These are phyloP conservation scores for Coprinellus micaceus DNA, from an alignment of 768 basidiomycete genomes.

Conservation along the genomic window DNA sequence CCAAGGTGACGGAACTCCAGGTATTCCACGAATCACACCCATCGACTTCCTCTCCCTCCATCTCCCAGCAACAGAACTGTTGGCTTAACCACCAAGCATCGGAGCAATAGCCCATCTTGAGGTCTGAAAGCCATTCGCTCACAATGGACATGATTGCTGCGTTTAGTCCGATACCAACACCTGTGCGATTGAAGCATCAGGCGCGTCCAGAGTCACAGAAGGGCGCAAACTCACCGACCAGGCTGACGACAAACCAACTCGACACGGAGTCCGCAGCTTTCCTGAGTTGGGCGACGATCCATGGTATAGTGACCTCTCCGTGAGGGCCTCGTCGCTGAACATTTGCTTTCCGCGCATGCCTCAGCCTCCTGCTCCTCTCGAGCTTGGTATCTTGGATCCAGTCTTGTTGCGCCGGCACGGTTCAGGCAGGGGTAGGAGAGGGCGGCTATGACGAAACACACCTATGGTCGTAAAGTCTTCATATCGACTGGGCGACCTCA, in stretches of 20 bases:
- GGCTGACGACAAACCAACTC: constrained; percentile 87
- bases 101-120: constrained; percentile 95
- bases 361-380: constrained; percentile 77
- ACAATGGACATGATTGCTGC: constrained; percentile 94
- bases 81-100: constrained; percentile 99
- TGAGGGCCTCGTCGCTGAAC: constrained; percentile 41
- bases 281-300: constrained; percentile 60
- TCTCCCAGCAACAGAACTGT: constrained; percentile 98
- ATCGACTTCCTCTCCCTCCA: constrained; percentile 74
- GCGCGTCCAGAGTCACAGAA: neutral
- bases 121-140: constrained; percentile 95
- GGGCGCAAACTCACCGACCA: constrained; percentile 67
- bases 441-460: constrained; percentile 27
- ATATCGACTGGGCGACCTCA: constrained; percentile 60
- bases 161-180: constrained; percentile 86
- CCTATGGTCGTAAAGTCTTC: constrained; percentile 96
- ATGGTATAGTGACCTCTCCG: constrained; percentile 48
- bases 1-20: constrained; percentile 72
- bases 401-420: constrained; percentile 44
- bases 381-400: constrained; percentile 96
- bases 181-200: constrained; percentile 36
- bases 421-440: constrained; percentile 7
- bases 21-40: constrained; percentile 89
- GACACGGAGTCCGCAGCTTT: constrained; percentile 68
- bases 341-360: constrained; percentile 48